phyloP scores from a whole-genome alignment of 2,329 filamentous ascomycete genomes.

The Grosmannia serpens region DNA sequence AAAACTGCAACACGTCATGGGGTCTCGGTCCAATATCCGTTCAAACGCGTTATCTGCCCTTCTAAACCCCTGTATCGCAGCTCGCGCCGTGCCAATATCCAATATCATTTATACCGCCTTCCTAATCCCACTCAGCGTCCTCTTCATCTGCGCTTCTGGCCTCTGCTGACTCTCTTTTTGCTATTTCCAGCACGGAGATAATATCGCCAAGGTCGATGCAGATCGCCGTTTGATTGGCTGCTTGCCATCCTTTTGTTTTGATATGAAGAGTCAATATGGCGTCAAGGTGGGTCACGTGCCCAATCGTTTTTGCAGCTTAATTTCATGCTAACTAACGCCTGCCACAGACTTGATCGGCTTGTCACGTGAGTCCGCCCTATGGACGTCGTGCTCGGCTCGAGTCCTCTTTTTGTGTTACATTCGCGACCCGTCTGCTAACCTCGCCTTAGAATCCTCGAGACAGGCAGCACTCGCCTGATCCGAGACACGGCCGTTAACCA shows the following conservation, averaged over 20 bases:
- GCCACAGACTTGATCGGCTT: constrained; percentile 66
- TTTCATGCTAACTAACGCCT: constrained; percentile 17
- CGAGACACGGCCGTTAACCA: constrained; percentile 95
- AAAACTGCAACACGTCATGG: neutral
- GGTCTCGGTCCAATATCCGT: neutral
- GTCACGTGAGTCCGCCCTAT: constrained; percentile 58
- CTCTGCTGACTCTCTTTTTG: neutral
- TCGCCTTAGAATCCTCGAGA: constrained; percentile 70
- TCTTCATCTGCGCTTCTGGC: neutral
- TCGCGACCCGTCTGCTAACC: neutral
- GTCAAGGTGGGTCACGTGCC: constrained; percentile 33
- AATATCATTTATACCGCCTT: neutral
- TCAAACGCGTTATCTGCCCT: neutral
- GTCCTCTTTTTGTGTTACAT: neutral
- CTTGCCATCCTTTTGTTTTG: constrained; percentile 11
- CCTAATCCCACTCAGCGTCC: neutral
- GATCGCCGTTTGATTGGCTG: constrained; percentile 6
- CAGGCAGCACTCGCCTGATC: constrained; percentile 90
- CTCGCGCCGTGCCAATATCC: neutral
- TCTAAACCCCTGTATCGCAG: neutral
- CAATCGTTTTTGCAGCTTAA: neutral
- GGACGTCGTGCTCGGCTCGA: neutral
- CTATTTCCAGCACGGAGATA: neutral
- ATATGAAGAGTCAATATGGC: constrained; percentile 38
- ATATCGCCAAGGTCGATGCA: neutral